Percentiles rank a stretch among this genome's conserved stretches.
These are phyloP conservation scores for Aristolochia californica DNA, from an alignment of 164 flowering plant species.

Conservation along the genomic window DNA sequence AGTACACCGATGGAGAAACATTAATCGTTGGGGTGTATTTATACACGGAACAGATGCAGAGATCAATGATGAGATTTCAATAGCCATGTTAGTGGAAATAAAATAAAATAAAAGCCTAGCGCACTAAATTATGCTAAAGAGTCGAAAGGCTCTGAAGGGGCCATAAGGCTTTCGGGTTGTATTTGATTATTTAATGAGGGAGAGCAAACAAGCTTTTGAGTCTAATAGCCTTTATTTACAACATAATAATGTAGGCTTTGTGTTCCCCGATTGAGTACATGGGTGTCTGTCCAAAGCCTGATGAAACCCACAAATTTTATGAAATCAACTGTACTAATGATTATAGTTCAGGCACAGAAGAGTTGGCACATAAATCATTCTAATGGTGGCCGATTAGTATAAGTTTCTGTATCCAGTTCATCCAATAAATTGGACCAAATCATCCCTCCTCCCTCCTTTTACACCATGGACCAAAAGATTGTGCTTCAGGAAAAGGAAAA, in stretches of 20 bases:
- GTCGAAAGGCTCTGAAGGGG: background rate
- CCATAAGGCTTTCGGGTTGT: background rate
- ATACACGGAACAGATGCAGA: background rate
- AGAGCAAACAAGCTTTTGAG: background rate
- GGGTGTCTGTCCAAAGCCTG: background rate
- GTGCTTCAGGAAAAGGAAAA: no score
- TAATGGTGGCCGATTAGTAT: no score
- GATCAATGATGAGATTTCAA: background rate
- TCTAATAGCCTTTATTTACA: background rate
- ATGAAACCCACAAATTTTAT: no score
- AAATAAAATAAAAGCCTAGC: background rate
- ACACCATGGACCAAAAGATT: no score
- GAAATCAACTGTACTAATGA: no score
- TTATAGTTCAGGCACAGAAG: no score
- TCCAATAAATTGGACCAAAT: no score
- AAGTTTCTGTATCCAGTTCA: no score
- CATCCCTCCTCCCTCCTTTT: no score
- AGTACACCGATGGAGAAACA: background rate
- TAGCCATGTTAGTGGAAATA: background rate
- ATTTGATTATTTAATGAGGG: background rate
- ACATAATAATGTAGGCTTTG: background rate
- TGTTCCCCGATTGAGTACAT: background rate
- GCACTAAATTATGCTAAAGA: background rate
- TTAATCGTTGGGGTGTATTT: constrained; percentile 6
- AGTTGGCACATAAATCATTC: no score